phyloP scores from a whole-genome alignment of 169 alveolate genomes.

The Cryptosporidium parvum region DNA sequence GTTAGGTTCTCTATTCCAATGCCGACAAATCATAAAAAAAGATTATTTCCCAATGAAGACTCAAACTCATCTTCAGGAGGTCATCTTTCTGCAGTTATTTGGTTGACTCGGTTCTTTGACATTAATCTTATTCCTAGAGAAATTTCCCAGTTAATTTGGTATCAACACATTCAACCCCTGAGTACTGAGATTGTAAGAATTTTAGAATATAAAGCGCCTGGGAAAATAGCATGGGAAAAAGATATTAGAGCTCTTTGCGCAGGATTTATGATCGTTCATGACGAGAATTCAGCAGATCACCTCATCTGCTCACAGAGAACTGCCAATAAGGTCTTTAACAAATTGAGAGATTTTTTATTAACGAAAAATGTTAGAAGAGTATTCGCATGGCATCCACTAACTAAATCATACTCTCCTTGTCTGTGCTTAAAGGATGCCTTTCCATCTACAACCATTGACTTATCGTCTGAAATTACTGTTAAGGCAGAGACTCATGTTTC shows the following conservation, averaged over 20 bases:
- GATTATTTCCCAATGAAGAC: conserved; percentile 24
- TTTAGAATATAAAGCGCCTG: conserved; percentile 66
- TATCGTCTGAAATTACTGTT: neutral
- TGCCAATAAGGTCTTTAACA: conserved; percentile 62
- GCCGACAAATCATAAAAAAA: conserved; percentile 60
- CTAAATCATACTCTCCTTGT: conserved; percentile 68
- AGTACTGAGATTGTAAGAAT: conserved; percentile 64
- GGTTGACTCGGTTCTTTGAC: conserved; percentile 68
- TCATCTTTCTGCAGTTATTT: conserved; percentile 64
- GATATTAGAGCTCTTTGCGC: conserved; percentile 64
- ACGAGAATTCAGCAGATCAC: conserved; percentile 62
- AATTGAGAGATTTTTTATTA: conserved; percentile 43
- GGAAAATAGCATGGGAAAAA: conserved; percentile 73
- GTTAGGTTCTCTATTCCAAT: conserved; percentile 72
- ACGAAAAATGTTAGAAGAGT: conserved; percentile 64
- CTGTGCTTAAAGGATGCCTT: conserved; percentile 70
- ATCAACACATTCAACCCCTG: conserved; percentile 66
- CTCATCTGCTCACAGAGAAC: conserved; percentile 69
- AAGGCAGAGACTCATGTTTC: conserved; percentile 36
- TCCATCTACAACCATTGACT: conserved; percentile 34
- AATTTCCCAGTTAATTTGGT: conserved; percentile 72
- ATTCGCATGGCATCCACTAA: conserved; percentile 71
- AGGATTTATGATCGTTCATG: conserved; percentile 62
- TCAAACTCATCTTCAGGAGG: conserved; percentile 46
- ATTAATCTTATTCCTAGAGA: conserved; percentile 61